Evolutionary conservation across 441 rosid genomes (phyloP), one percentile per base, ranked within the genome.

Genomic region (Euphorbia celastroides): DNA sequence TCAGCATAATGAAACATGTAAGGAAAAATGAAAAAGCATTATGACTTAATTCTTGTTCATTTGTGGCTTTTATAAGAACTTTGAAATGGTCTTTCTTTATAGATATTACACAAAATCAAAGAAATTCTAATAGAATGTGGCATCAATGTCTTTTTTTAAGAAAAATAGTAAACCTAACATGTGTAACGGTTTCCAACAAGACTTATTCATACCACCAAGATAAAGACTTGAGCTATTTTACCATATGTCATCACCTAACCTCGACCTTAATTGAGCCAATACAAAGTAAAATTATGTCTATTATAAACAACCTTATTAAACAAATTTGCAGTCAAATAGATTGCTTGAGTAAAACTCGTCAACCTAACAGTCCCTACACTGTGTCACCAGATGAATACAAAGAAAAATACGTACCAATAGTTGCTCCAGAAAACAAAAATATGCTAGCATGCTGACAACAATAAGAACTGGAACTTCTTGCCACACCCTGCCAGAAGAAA

Each of bases 371-470:
- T 6, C 6, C 56, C 19, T 20, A n/a, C n/a, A n/a, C n/a, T n/a
- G n/a, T n/a, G n/a, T n/a, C n/a, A n/a, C n/a, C 50, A 44, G 6
- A 44, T 44, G 17, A 19, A 51, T 51, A 51, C 31, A 41, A 19
- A 63, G 41, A 66, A 32, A 26, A 54, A 41, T 56, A 19, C 16
- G 34, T 60, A 90, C 99, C 93, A 93, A 72, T 36, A 91, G 96
- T 79, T 89, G 97, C 84, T 93, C 99, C 0, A 93, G 95, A 79
- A 88, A 91, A 73, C 97, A 93, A 74, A 93, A 93, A 81, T 93
- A 93, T 11, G 93, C 86, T n/a, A 91, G 96, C 96, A 91, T 88
- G 86, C 97, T 93, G 67, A 93, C 79, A 30, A 91, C 84, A 69
- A 93, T 93, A 20, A 93, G 89, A 64, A 91, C 80, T 0, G 99